Conservation (phyloP, 1,139 yeast genomes). For the Suhomyces anneliseae region DNA sequence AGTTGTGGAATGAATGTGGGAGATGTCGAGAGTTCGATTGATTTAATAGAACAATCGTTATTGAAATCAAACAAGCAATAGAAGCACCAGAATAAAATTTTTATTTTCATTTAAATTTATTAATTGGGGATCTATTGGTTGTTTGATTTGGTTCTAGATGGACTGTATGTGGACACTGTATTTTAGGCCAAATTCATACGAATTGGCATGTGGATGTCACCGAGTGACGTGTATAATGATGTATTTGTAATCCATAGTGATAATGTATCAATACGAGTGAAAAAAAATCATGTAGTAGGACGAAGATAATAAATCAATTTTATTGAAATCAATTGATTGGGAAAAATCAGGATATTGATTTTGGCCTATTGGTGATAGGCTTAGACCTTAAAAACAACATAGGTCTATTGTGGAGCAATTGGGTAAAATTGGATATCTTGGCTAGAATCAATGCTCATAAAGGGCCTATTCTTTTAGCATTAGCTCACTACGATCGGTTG, state of each 20-base stretch:
- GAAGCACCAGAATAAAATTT: neutral
- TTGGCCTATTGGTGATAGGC: no score
- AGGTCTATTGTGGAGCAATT: no score
- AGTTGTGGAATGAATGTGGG: conserved; percentile 47
- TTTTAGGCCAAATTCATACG: neutral
- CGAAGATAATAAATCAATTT: no score
- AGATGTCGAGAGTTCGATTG: conserved; percentile 45
- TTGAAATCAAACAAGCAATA: conserved; percentile 10
- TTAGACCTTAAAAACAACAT: no score
- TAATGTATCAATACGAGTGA: neutral
- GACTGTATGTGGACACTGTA: neutral
- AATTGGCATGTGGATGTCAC: neutral
- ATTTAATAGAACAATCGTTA: conserved; percentile 44
- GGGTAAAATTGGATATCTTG: no score
- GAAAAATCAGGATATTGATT: neutral
- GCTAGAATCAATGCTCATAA: no score
- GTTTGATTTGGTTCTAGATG: neutral
- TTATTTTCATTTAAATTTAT: no score
- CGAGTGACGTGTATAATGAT: conserved; percentile 2
- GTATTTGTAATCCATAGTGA: neutral
- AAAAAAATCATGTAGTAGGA: no score
- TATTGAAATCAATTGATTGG: neutral
- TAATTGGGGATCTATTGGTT: no score
- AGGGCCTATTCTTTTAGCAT: no score
- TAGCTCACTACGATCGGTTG: neutral